Percentiles rank a stretch among this genome's conserved stretches.
phyloP scores from a whole-genome alignment of 371 early-diverging fungal species.

The Rhizopus arrhizus region DNA sequence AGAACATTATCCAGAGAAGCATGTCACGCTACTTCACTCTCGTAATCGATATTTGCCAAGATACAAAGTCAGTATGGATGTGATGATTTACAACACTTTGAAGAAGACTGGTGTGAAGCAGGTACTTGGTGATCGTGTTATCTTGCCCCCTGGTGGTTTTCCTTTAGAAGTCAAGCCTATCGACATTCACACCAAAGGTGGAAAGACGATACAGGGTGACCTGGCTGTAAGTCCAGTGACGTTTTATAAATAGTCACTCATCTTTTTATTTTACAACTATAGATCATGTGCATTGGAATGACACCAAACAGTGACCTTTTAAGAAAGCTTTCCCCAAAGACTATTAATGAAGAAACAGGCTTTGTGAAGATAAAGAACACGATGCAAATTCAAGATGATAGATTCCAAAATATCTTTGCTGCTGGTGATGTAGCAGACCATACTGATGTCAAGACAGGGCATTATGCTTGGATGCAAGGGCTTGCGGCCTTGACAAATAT shows the following conservation, averaged over 20 bases:
- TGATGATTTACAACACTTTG: conserved; percentile 45
- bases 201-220: conserved; percentile 54
- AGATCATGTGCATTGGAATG: conserved; percentile 70
- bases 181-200: conserved; percentile 48
- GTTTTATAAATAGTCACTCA: not conserved
- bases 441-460: conserved; percentile 56
- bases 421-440: conserved; percentile 64
- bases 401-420: conserved; percentile 67
- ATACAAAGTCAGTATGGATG: conserved; percentile 54
- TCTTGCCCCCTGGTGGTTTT: conserved; percentile 49
- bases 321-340: conserved; percentile 42
- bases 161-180: conserved; percentile 52
- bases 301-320: conserved; percentile 61
- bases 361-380: conserved; percentile 62
- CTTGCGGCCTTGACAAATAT: conserved; percentile 37
- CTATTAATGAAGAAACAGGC: conserved; percentile 48
- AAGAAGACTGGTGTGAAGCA: conserved; percentile 52
- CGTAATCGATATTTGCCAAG: conserved; percentile 55
- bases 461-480: conserved; percentile 53
- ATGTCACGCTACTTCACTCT: conserved; percentile 66
- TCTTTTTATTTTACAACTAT: not conserved
- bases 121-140: conserved; percentile 52
- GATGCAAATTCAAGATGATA: conserved; percentile 65
- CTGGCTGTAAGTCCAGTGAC: conserved; percentile 47
- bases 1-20: conserved; percentile 64